Percentiles rank a stretch among this genome's conserved stretches.
Evolutionary conservation across 2,329 filamentous ascomycete genomes (phyloP).

Genomic region (Pseudopyrenochaeta lycopersici): DNA sequence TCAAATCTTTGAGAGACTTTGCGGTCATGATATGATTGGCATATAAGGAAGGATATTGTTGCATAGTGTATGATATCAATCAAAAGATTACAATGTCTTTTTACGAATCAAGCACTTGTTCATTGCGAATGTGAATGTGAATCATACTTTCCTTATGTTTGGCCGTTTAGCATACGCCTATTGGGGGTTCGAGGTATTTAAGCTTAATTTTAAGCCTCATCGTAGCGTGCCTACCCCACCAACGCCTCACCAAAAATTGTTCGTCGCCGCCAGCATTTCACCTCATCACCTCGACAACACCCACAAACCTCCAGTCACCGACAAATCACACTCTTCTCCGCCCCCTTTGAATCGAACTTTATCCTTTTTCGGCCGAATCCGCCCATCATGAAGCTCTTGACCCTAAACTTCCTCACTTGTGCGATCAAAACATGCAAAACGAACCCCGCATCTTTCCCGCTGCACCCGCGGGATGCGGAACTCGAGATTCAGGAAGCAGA

Average conservation of each 20-base stretch:
- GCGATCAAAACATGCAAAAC: slow-evolving; percentile 94
- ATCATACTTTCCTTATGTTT: no score
- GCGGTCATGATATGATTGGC: slow-evolving; percentile 4
- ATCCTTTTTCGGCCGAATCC: slow-evolving; percentile 48
- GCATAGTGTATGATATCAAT: slow-evolving; percentile 11
- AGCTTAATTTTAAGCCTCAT: slow-evolving; percentile 27
- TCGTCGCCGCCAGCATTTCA: not conserved
- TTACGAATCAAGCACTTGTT: not conserved
- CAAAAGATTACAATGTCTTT: slow-evolving; percentile 1
- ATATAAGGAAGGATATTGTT: not conserved
- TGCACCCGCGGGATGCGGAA: slow-evolving; percentile 92
- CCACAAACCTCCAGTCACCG: not conserved
- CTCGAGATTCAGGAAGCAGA: slow-evolving; percentile 86
- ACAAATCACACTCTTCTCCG: slow-evolving; percentile 11
- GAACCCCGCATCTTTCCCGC: slow-evolving; percentile 79
- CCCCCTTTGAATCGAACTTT: not conserved
- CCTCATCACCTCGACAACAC: not conserved
- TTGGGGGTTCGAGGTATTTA: slow-evolving; percentile 8
- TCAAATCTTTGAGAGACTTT: not conserved
- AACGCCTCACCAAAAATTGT: slow-evolving; percentile 8
- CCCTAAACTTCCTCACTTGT: slow-evolving; percentile 95
- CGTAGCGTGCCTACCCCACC: slow-evolving; percentile 20
- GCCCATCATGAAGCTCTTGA: slow-evolving; percentile 86
- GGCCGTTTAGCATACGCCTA: no score
- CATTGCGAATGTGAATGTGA: no score